Evolutionary conservation across 306 rosid genomes (phyloP).

Genomic region (Boehmeria nivea): DNA sequence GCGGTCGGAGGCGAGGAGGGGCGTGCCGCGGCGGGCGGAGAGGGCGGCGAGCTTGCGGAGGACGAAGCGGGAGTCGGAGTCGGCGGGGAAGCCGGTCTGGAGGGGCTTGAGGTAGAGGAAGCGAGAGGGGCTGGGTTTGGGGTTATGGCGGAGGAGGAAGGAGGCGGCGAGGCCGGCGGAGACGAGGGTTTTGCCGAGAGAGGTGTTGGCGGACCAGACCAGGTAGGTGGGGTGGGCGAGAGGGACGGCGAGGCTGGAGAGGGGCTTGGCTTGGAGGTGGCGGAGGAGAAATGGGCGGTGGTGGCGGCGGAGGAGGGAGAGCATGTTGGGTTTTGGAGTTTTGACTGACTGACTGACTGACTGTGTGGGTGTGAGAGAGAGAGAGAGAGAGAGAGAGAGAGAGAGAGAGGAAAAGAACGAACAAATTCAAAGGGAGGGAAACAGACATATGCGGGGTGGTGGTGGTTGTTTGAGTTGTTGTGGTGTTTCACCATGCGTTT

Average conservation of each 20-base stretch:
- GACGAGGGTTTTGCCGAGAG: slow-evolving; percentile 88
- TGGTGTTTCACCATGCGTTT: too few relatives aligned
- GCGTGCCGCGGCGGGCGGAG: slow-evolving; percentile 31
- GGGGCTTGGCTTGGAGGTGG: slow-evolving; percentile 11
- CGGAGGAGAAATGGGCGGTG: slow-evolving; percentile 10
- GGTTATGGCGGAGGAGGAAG: slow-evolving; percentile 35
- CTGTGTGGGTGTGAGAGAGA: slow-evolving; percentile 9
- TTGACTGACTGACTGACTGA: too few relatives aligned
- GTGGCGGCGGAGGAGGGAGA: slow-evolving; percentile 20
- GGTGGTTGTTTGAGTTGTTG: too few relatives aligned
- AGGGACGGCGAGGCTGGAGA: slow-evolving; percentile 39
- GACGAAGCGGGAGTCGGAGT: slow-evolving; percentile 83
- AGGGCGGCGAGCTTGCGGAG: slow-evolving; percentile 40
- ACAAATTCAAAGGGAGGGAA: too few relatives aligned
- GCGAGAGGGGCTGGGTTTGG: slow-evolving; percentile 14
- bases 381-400: slow-evolving; percentile 18
- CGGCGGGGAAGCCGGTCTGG: slow-evolving; percentile 83
- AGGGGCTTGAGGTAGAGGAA: slow-evolving; percentile 85
- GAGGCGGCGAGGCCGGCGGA: slow-evolving; percentile 84
- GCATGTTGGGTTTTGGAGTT: background rate
- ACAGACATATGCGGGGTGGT: too few relatives aligned
- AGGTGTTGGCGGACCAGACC: slow-evolving; percentile 86
- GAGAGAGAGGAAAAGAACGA: too few relatives aligned
- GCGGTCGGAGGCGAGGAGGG: slow-evolving; percentile 50
- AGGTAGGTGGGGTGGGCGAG: slow-evolving; percentile 73